phyloP scores from a whole-genome alignment of 306 rosid genomes.

The Trifolium subterraneum region DNA sequence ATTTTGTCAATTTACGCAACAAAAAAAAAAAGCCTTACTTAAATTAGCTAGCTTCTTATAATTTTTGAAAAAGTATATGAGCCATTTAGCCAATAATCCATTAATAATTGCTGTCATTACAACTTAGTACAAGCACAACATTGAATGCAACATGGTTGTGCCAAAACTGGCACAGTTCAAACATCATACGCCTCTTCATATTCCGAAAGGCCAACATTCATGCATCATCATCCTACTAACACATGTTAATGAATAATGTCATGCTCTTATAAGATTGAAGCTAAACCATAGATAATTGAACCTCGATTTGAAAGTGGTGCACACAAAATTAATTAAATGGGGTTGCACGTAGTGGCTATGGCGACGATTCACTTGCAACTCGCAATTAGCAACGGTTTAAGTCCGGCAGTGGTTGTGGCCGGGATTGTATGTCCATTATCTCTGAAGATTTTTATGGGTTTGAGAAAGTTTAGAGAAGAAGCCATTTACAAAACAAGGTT shows the following conservation, averaged over 20 bases:
- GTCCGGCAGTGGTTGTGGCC: not conserved
- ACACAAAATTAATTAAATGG: not conserved
- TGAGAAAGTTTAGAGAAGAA: constrained; percentile 38
- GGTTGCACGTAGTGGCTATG: constrained; percentile 33
- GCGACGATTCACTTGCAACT: constrained; percentile 36
- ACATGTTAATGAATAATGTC: not conserved
- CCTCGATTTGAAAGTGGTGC: not conserved
- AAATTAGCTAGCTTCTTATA: no score
- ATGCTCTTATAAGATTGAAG: not conserved
- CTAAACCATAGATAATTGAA: not conserved
- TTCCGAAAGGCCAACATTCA: no score
- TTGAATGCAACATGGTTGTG: no score
- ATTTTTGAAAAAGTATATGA: no score
- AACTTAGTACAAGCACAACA: not conserved
- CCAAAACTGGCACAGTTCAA: not conserved
- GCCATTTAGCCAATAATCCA: no score
- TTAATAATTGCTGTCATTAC: no score
- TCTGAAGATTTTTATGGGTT: constrained; percentile 46
- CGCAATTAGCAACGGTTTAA: not conserved
- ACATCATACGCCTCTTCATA: not conserved
- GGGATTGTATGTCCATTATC: constrained; percentile 43
- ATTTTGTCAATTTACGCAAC: no score
- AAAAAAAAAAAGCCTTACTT: not conserved
- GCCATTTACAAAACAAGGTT: constrained; percentile 42
- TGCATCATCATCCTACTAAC: not conserved